These are phyloP conservation scores for Lachnellula hyalina DNA, from an alignment of 2,329 filamentous ascomycete species.

Conservation along the genomic window DNA sequence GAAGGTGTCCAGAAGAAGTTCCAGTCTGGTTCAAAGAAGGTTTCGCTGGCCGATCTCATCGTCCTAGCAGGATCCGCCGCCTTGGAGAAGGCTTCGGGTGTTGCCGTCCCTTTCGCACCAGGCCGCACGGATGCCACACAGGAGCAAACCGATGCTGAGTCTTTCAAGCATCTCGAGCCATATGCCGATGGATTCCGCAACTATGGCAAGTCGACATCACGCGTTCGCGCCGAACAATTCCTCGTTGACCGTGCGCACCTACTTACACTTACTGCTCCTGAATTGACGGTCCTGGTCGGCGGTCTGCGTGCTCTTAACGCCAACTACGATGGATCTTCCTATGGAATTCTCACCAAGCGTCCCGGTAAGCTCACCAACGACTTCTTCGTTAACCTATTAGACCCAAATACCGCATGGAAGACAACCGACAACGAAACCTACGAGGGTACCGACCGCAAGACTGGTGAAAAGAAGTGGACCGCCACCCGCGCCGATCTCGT, in stretches of 20 bases:
- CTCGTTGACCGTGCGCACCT: conserved; percentile 53
- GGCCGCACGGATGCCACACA: conserved; percentile 52
- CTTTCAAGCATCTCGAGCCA: conserved; percentile 50
- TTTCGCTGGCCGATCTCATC: conserved; percentile 55
- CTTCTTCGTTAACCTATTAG: conserved; percentile 57
- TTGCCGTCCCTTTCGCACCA: conserved; percentile 48
- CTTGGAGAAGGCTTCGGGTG: conserved; percentile 47
- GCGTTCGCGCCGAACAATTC: conserved; percentile 48
- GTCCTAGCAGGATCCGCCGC: conserved; percentile 51
- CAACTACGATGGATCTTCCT: conserved; percentile 50
- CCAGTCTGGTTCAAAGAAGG: conserved; percentile 41
- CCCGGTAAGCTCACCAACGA: conserved; percentile 54
- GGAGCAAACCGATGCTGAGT: conserved; percentile 50
- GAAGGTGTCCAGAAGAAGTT: conserved; percentile 43
- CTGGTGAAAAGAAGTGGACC: conserved; percentile 50
- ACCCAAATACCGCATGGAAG: conserved; percentile 50
- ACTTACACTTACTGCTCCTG: conserved; percentile 49
- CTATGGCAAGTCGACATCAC: conserved; percentile 44
- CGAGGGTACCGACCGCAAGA: conserved; percentile 50
- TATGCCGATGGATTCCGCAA: conserved; percentile 55
- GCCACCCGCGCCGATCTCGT: conserved; percentile 51
- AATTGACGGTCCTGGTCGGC: conserved; percentile 51
- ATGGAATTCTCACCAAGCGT: conserved; percentile 49
- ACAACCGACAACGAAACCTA: conserved; percentile 43
- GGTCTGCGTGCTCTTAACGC: conserved; percentile 50